phyloP scores from a whole-genome alignment of 1,139 yeast species.

The Pichia norvegensis region DNA sequence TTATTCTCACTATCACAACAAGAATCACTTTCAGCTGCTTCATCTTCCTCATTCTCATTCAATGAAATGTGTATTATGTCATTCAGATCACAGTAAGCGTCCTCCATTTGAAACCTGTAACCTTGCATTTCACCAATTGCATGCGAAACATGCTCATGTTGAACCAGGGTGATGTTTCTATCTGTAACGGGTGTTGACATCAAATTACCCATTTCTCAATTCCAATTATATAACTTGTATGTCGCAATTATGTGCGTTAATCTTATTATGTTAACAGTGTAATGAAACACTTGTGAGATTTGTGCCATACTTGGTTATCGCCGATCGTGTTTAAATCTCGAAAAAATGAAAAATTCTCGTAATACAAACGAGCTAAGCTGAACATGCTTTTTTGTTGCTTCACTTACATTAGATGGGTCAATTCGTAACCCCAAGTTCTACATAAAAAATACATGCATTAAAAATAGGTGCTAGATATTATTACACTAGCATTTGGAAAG shows the following conservation, averaged over 20 bases:
- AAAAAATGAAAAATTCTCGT: not conserved
- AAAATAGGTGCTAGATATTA: not conserved
- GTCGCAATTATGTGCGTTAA: not conserved
- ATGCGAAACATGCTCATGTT: conserved; percentile 42
- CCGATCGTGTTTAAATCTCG: no score
- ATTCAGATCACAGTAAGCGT: conserved; percentile 51
- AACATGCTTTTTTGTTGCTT: no score
- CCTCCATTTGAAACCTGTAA: conserved; percentile 69
- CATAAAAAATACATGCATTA: not conserved
- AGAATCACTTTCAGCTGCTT: not conserved
- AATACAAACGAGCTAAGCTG: no score
- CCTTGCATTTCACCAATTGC: conserved; percentile 77
- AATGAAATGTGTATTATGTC: conserved; percentile 17
- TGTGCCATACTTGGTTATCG: no score
- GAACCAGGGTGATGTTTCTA: conserved; percentile 39
- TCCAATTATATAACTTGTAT: not conserved
- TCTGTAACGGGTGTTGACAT: conserved; percentile 72
- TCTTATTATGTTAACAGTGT: not conserved
- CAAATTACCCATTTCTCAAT: conserved; percentile 55
- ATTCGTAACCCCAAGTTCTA: not conserved
- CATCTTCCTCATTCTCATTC: not conserved
- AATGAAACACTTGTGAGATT: no score
- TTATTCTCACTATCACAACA: not conserved
- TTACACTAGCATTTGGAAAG: conserved; percentile 26
- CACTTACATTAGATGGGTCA: no score